Percentiles rank a stretch among this genome's conserved stretches.
phyloP scores from a whole-genome alignment of 2,329 filamentous ascomycete genomes.

The Ascochyta fabae region DNA sequence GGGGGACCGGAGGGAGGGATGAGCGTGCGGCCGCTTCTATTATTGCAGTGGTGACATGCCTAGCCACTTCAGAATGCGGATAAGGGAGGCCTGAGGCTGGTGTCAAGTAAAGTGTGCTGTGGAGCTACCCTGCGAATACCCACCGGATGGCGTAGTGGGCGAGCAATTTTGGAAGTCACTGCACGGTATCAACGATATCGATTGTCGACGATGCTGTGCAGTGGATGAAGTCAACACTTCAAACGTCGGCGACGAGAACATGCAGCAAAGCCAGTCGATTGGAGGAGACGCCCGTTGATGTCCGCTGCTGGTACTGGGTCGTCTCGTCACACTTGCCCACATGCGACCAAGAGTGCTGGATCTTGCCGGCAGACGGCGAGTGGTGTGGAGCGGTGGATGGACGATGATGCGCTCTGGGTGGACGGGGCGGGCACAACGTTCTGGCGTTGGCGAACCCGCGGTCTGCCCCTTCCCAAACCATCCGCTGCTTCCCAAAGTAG shows the following conservation, averaged over 20 bases:
- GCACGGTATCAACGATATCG: conserved; percentile 2
- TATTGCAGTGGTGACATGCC: conserved; percentile 3
- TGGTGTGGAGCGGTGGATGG: conserved; percentile 11
- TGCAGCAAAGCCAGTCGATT: conserved; percentile 3
- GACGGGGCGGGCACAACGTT: conserved; percentile 20
- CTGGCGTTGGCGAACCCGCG: conserved; percentile 17
- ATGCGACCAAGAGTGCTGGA: conserved; percentile 22
- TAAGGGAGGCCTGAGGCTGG: conserved; percentile 10
- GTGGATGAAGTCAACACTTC: conserved; percentile 11
- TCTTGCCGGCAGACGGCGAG: conserved; percentile 16
- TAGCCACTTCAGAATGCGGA: conserved; percentile 6
- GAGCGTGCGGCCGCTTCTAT: conserved; percentile 6
- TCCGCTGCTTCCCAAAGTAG: conserved; percentile 20
- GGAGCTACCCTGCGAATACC: conserved; percentile 5
- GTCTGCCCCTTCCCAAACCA: conserved; percentile 28
- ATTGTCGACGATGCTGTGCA: conserved; percentile 11
- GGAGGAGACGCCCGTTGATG: conserved; percentile 20
- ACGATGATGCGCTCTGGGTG: conserved; percentile 14
- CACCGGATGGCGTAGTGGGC: conserved; percentile 10
- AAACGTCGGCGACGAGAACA: conserved; percentile 9
- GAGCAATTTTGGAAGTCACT: conserved; percentile 3
- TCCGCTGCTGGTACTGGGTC: conserved; percentile 17
- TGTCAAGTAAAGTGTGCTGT: conserved; percentile 27
- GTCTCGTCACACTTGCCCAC: conserved; percentile 18
- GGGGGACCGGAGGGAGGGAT: conserved; percentile 5